Evolutionary conservation across 768 basidiomycete species (phyloP).

Genomic region (Boletus huronensis): DNA sequence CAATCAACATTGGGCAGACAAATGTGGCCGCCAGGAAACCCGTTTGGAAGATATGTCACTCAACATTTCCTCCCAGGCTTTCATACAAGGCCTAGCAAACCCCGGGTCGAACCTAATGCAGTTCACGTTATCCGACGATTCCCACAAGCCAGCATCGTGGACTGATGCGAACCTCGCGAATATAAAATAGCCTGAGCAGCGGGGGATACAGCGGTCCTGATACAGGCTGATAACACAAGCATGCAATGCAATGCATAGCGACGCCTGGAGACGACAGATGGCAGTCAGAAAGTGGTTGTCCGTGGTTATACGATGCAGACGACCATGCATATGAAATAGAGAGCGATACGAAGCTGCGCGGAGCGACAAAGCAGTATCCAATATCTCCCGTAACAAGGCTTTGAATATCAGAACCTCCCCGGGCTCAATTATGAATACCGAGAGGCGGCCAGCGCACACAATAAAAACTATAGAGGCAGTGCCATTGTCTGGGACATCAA

Average conservation of each 20-base stretch:
- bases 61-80: conserved; percentile 9
- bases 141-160: conserved; percentile 19
- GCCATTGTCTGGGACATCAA: conserved; percentile 55
- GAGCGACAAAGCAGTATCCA: conserved; percentile 11
- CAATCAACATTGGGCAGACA: not conserved
- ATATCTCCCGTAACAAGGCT: conserved; percentile 7
- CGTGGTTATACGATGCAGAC: conserved; percentile 11
- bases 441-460: conserved; percentile 17
- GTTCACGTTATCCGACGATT: conserved; percentile 18
- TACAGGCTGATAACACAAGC: conserved; percentile 23
- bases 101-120: not conserved
- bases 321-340: conserved; percentile 17
- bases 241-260: conserved; percentile 12
- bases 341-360: conserved; percentile 10
- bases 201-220: conserved; percentile 22
- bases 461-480: conserved; percentile 44
- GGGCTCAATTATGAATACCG: conserved; percentile 21
- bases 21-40: not conserved
- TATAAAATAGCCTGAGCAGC: conserved; percentile 17
- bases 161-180: conserved; percentile 14
- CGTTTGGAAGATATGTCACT: conserved; percentile 2
- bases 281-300: conserved; percentile 11
- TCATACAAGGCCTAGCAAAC: conserved; percentile 4
- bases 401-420: conserved; percentile 15
- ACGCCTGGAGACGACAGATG: conserved; percentile 7